Conservation (phyloP, 352 stramenopile genomes). For the Pythium phragmitis region DNA sequence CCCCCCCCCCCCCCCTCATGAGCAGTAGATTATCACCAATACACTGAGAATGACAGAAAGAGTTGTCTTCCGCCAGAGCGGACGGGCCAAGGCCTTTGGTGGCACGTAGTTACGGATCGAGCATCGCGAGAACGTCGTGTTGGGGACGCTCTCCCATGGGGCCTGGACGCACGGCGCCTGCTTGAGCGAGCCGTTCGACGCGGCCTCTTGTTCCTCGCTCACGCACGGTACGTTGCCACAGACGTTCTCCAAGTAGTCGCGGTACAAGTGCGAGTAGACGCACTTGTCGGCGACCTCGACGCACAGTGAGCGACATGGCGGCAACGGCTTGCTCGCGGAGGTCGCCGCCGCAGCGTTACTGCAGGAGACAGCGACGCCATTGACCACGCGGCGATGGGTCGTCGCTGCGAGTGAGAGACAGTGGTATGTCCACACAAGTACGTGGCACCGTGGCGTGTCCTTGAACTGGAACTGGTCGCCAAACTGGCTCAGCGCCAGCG, state of each 20-base stretch:
- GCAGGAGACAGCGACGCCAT: slow-evolving; percentile 37
- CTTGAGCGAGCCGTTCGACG: slow-evolving; percentile 31
- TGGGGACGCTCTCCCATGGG: slow-evolving; percentile 44
- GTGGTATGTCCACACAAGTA: slow-evolving; percentile 78
- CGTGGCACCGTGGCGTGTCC: slow-evolving; percentile 48
- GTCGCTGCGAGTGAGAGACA: slow-evolving; percentile 65
- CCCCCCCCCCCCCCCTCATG: neutral
- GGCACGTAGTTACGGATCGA: slow-evolving; percentile 55
- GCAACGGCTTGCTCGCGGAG: slow-evolving; percentile 31
- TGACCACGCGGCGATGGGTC: slow-evolving; percentile 43
- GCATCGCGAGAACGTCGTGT: slow-evolving; percentile 55
- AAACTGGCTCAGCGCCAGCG: slow-evolving; percentile 50
- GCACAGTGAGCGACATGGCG: slow-evolving; percentile 66
- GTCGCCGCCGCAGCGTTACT: slow-evolving; percentile 19
- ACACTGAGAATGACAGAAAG: neutral
- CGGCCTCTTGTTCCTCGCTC: slow-evolving; percentile 43
- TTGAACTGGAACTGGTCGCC: slow-evolving; percentile 67
- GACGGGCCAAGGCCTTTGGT: slow-evolving; percentile 17
- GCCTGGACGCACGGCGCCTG: slow-evolving; percentile 47
- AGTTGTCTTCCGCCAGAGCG: neutral
- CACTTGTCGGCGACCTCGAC: slow-evolving; percentile 78
- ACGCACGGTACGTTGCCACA: slow-evolving; percentile 66
- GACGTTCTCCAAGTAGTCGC: slow-evolving; percentile 58
- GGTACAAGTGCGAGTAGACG: slow-evolving; percentile 73
- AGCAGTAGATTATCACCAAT: slow-evolving; percentile 1